Percentiles rank a stretch among this genome's conserved stretches.
phyloP scores from a whole-genome alignment of 192 early-diverging fungal genomes.

The Allomyces macrogynus region DNA sequence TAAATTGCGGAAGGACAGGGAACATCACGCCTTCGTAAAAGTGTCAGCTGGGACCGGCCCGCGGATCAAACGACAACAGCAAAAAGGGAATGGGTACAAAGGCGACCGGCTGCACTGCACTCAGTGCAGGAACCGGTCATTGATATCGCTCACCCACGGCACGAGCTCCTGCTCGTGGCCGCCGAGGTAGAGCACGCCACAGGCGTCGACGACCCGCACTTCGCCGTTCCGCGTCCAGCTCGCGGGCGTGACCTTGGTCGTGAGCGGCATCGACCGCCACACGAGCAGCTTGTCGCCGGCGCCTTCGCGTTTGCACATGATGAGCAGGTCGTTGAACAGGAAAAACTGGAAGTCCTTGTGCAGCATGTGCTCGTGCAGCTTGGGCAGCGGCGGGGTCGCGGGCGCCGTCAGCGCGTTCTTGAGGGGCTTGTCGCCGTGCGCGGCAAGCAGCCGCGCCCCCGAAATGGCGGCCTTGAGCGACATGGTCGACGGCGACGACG shows the following conservation, averaged over 20 bases:
- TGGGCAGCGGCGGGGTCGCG: too few relatives aligned
- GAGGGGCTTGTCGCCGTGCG: too few relatives aligned
- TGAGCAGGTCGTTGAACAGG: constrained; percentile 52
- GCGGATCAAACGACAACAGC: neutral
- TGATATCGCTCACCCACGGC: neutral
- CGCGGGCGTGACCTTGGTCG: neutral
- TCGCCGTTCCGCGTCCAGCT: neutral
- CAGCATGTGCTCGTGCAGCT: too few relatives aligned
- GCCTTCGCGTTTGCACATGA: constrained; percentile 16
- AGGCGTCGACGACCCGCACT: neutral
- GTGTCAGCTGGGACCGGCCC: too few relatives aligned
- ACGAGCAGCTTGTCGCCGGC: neutral
- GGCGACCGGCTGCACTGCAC: too few relatives aligned
- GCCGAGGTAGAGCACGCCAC: neutral
- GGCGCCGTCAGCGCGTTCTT: too few relatives aligned
- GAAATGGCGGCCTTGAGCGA: constrained; percentile 17
- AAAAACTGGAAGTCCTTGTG: constrained; percentile 24
- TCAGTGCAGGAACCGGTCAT: neutral
- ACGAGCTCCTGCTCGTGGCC: neutral
- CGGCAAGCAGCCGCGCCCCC: constrained; percentile 2
- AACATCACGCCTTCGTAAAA: too few relatives aligned
- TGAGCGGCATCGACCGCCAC: neutral
- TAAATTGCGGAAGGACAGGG: too few relatives aligned
- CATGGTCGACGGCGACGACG: constrained; percentile 10
- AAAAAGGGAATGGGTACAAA: neutral